phyloP scores from a whole-genome alignment of 2,329 filamentous ascomycete genomes.

The Clonostachys rosea region DNA sequence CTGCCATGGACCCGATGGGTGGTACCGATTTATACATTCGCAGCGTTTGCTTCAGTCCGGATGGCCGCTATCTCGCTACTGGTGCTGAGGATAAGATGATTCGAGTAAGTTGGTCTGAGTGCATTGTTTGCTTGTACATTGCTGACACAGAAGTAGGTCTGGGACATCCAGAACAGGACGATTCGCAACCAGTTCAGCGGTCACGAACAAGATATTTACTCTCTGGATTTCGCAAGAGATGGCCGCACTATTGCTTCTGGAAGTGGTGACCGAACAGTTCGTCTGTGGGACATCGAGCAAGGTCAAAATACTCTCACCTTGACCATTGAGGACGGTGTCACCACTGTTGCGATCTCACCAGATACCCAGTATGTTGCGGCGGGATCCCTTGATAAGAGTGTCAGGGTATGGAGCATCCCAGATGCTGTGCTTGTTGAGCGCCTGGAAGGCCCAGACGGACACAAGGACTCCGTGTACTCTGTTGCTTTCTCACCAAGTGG shows the following conservation, averaged over 20 bases:
- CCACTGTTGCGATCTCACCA: slow-evolving; percentile 94
- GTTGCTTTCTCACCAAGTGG: slow-evolving; percentile 95
- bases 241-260: slow-evolving; percentile 93
- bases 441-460: slow-evolving; percentile 86
- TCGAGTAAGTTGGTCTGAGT: slow-evolving; percentile 54
- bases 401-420: slow-evolving; percentile 91
- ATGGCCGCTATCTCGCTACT: slow-evolving; percentile 89
- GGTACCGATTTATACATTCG: slow-evolving; percentile 93
- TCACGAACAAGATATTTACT: slow-evolving; percentile 98
- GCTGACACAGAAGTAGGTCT: slow-evolving; percentile 56
- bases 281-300: slow-evolving; percentile 91
- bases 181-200: slow-evolving; percentile 95
- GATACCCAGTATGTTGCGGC: slow-evolving; percentile 93
- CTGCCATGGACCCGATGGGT: slow-evolving; percentile 64
- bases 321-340: slow-evolving; percentile 94
- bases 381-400: slow-evolving; percentile 94
- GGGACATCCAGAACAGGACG: slow-evolving; percentile 80
- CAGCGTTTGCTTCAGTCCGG: slow-evolving; percentile 97
- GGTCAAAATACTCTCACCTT: slow-evolving; percentile 79
- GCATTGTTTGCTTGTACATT: neutral
- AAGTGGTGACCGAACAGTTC: slow-evolving; percentile 89
- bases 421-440: slow-evolving; percentile 85
- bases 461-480: slow-evolving; percentile 95
- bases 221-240: slow-evolving; percentile 89
- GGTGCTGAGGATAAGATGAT: slow-evolving; percentile 98